phyloP scores from a whole-genome alignment of 176 grass and related monocot species.

The Aegilops speltoides region DNA sequence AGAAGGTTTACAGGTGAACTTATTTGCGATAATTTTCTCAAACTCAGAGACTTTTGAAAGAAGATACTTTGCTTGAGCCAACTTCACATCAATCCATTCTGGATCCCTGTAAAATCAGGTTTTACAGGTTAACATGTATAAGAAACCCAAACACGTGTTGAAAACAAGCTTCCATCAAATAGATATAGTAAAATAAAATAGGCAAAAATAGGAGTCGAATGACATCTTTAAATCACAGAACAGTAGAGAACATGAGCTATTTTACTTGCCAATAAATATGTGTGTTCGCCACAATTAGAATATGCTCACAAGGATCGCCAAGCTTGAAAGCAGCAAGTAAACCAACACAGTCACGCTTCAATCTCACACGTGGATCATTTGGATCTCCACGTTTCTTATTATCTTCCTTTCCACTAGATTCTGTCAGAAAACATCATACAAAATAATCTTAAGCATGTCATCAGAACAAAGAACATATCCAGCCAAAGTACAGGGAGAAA shows the following conservation, averaged over 20 bases:
- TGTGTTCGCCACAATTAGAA: conserved; percentile 80
- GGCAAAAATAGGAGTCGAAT: conserved; percentile 1
- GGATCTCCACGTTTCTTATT: conserved; percentile 55
- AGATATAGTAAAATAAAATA: conserved; percentile 23
- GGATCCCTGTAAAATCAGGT: conserved; percentile 69
- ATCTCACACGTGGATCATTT: conserved; percentile 86
- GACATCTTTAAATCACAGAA: neutral
- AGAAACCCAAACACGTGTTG: conserved; percentile 8
- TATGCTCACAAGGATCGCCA: conserved; percentile 65
- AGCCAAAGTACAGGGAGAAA: conserved; percentile 6
- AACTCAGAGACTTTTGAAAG: conserved; percentile 70
- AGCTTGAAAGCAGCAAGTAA: conserved; percentile 87
- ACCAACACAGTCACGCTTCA: conserved; percentile 91
- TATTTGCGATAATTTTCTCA: conserved; percentile 63
- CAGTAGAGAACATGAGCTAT: neutral
- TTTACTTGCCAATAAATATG: conserved; percentile 90
- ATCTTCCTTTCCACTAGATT: conserved; percentile 19
- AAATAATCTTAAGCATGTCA: neutral
- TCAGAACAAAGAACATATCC: conserved; percentile 14
- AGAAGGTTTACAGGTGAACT: conserved; percentile 65
- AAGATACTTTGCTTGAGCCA: conserved; percentile 96
- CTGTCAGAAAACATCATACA: conserved; percentile 29
- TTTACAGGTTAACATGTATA: neutral
- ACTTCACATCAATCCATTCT: conserved; percentile 87
- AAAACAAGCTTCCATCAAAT: neutral